Evolutionary conservation across 2,329 filamentous ascomycete genomes (phyloP).

Genomic region (Paracamarosporium sp.): DNA sequence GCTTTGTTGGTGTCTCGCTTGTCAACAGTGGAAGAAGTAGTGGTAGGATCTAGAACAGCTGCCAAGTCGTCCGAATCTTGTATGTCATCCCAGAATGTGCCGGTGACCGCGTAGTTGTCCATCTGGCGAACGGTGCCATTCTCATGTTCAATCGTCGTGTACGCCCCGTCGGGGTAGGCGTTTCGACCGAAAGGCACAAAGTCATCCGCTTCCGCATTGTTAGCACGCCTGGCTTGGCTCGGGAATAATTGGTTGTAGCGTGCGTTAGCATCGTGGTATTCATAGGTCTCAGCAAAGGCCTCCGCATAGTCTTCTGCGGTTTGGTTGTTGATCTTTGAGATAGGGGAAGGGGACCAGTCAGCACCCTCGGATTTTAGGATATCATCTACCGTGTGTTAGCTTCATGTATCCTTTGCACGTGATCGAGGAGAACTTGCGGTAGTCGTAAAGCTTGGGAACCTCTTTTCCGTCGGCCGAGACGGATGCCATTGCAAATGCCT

Average conservation of each 20-base stretch:
- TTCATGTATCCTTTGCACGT: neutral
- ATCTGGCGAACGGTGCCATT: neutral
- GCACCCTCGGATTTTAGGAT: neutral
- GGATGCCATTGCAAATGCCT: too few species aligned
- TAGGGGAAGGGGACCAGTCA: constrained; percentile 20
- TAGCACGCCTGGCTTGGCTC: constrained; percentile 8
- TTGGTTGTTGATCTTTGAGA: constrained; percentile 36
- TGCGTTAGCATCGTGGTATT: constrained; percentile 36
- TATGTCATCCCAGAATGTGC: too few species aligned
- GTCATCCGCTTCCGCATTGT: neutral
- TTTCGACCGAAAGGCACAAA: neutral
- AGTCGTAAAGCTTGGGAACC: too few species aligned
- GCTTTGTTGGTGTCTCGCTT: too few species aligned
- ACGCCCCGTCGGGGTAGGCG: neutral
- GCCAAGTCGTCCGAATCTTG: too few species aligned
- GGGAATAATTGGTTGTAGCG: constrained; percentile 37
- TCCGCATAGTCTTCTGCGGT: constrained; percentile 31
- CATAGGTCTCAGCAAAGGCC: constrained; percentile 17
- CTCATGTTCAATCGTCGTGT: neutral
- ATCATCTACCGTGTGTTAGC: neutral
- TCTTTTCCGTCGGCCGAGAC: too few species aligned
- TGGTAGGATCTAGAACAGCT: too few species aligned
- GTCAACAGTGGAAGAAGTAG: too few species aligned
- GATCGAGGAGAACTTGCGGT: too few species aligned
- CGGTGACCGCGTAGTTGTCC: neutral